phyloP scores from a whole-genome alignment of 768 basidiomycete species.

The Psilocybe tampanensis region DNA sequence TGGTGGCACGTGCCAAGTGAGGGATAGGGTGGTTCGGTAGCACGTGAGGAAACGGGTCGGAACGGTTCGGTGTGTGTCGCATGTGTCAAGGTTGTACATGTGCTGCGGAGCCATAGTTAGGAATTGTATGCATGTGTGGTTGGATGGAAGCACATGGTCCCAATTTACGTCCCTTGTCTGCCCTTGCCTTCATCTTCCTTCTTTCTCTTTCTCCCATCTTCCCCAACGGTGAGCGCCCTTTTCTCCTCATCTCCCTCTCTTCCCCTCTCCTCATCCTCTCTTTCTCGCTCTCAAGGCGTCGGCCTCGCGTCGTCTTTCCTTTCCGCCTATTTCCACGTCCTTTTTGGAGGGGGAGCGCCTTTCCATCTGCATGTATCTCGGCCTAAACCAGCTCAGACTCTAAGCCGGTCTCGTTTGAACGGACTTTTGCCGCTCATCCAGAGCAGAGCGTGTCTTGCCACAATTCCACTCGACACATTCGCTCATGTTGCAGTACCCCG shows the following conservation, averaged over 20 bases:
- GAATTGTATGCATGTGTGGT: background rate
- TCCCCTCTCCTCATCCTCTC: constrained; percentile 16
- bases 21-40: background rate
- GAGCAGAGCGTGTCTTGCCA: constrained; percentile 23
- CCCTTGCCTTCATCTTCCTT: constrained; percentile 1
- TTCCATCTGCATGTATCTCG: constrained; percentile 41
- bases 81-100: constrained; percentile 26
- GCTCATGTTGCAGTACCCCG: constrained; percentile 64
- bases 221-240: background rate
- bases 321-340: constrained; percentile 10
- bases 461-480: constrained; percentile 14
- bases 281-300: constrained; percentile 20
- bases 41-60: constrained; percentile 24
- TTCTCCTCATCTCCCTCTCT: constrained; percentile 17
- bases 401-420: constrained; percentile 64
- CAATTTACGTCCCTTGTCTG: constrained; percentile 18
- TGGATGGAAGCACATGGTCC: constrained; percentile 4
- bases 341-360: constrained; percentile 10
- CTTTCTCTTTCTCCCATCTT: constrained; percentile 23
- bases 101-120: constrained; percentile 22
- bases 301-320: constrained; percentile 26
- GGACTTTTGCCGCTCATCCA: constrained; percentile 17
- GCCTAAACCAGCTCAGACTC: constrained; percentile 48
- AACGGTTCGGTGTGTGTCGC: too few species aligned
- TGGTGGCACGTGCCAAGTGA: too few species aligned